phyloP scores from a whole-genome alignment of 2,329 filamentous ascomycete species.

The Ophiostoma tasmaniense region DNA sequence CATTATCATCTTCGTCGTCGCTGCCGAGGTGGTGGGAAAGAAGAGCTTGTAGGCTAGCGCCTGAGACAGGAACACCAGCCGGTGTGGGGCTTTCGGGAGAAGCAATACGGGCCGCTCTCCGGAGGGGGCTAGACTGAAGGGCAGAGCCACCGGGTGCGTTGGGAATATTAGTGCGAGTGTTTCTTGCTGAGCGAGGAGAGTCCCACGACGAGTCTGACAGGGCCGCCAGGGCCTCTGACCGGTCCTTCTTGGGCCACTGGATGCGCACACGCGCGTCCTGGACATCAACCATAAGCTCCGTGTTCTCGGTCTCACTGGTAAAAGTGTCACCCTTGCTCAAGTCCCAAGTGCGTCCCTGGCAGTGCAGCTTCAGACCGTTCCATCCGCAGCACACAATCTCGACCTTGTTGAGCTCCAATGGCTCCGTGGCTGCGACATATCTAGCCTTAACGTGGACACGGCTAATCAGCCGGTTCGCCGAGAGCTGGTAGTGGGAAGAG shows the following conservation, averaged over 20 bases:
- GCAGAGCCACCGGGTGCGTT: conserved; percentile 23
- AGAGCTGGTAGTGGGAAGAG: conserved; percentile 91
- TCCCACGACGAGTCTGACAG: conserved; percentile 65
- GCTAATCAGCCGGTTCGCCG: conserved; percentile 84
- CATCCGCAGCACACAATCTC: conserved; percentile 89
- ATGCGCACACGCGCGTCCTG: conserved; percentile 85
- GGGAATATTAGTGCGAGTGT: conserved; percentile 23
- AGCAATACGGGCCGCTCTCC: conserved; percentile 48
- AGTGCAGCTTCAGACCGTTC: conserved; percentile 92
- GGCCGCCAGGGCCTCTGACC: conserved; percentile 33
- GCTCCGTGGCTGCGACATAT: conserved; percentile 62
- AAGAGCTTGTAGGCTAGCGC: conserved; percentile 36
- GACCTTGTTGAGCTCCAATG: conserved; percentile 65
- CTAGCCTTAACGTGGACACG: conserved; percentile 84
- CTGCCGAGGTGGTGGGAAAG: conserved; percentile 30
- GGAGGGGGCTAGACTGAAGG: conserved; percentile 53
- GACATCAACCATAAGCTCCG: conserved; percentile 91
- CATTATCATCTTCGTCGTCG: conserved; percentile 25
- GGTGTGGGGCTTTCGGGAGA: conserved; percentile 67
- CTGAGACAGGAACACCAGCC: conserved; percentile 34
- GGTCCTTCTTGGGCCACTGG: conserved; percentile 62
- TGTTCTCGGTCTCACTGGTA: conserved; percentile 76
- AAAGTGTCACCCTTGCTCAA: conserved; percentile 83
- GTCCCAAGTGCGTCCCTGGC: conserved; percentile 78
- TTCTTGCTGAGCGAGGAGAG: conserved; percentile 36